Percentiles rank a stretch among this genome's conserved stretches.
Evolutionary conservation across 2,329 filamentous ascomycete species (phyloP).

Genomic region (Aspergillus versicolor): DNA sequence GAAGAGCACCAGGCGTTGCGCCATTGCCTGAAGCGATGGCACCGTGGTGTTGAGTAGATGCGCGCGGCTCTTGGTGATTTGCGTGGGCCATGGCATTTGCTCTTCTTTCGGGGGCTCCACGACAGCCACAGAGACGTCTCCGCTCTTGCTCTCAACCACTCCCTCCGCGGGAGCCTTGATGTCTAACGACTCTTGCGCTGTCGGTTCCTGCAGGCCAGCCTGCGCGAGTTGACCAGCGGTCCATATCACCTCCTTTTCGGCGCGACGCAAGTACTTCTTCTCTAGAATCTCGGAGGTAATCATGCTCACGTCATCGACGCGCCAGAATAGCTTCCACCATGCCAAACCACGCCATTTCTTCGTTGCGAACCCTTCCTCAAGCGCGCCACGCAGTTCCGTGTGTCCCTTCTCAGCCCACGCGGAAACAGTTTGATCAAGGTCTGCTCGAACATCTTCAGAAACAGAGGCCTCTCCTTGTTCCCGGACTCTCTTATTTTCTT

Average conservation of each 20-base stretch:
- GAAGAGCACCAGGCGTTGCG: constrained; percentile 72
- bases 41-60: constrained; percentile 67
- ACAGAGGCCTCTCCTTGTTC: constrained; percentile 36
- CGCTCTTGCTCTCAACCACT: background rate
- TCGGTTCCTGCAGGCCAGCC: constrained; percentile 52
- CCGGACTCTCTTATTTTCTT: constrained; percentile 30
- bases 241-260: constrained; percentile 80
- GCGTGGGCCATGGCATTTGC: constrained; percentile 64
- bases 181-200: constrained; percentile 31
- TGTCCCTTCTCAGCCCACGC: constrained; percentile 79
- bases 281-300: constrained; percentile 76
- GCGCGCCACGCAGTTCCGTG: constrained; percentile 74
- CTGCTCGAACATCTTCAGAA: constrained; percentile 43
- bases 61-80: constrained; percentile 70
- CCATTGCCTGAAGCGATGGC: constrained; percentile 68
- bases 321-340: constrained; percentile 97
- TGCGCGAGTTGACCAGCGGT: constrained; percentile 74
- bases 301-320: constrained; percentile 86
- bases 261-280: constrained; percentile 71
- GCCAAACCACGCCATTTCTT: constrained; percentile 73
- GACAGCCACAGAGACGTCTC: background rate
- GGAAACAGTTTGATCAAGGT: constrained; percentile 61
- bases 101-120: constrained; percentile 1
- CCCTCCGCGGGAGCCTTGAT: constrained; percentile 37
- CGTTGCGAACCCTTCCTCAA: constrained; percentile 76